Base-by-base conservation (phyloP, 306 rosid genomes). In the Sechiopsis laciniata region DNA sequence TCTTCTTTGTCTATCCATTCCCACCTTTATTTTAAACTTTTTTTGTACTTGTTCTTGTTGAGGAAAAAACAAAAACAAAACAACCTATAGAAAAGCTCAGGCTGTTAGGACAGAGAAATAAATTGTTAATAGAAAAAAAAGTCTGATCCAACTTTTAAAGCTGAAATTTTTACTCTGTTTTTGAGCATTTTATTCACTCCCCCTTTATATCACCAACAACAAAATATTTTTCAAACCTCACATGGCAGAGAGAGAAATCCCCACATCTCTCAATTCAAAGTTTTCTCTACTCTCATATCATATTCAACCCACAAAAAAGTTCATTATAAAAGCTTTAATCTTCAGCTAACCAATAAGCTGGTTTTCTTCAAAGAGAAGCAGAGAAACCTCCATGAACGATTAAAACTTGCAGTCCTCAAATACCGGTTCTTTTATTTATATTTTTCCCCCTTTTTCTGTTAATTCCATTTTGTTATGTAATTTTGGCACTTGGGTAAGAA, bases 361-460 rank as follows among this genome's bases (percentile, higher is more conserved):
- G 14, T 29, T 70, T 71, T 70, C 74, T 70, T 71, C 74, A 55
- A 8, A 52, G 10, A 52, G 42, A 71, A 71, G 74, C 37, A 21
- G 55, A 40, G 3, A 12, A 12, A 7, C 11, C 19, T 8, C 69
- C 56, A 48, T 45, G 9, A 45, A 21, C 48, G 10, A 68, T 11
- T 19, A 45, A 67, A 40, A 67, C 17, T 19, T 42, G 35, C 11
- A 20, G 10, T 10, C 10, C 0, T 55, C 55, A 63, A 64, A 11
- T 3, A 17, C 29, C 19, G 54, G 29, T 40, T 42, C 37, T 32
- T 32, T 26, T 26, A 26, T 26, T 19, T 17, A 8, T 12, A 26
- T 46, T 13, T 13, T 48, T 48, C 15, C 6, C 45, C 5, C 1
- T 32, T 22, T 22, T 10, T 16, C 20, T 21, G 37, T 32, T 32